Evolutionary conservation across 2,329 filamentous ascomycete species (phyloP), one percentile per base, ranked within the genome.

Genomic region (Fusarium robinianum): DNA sequence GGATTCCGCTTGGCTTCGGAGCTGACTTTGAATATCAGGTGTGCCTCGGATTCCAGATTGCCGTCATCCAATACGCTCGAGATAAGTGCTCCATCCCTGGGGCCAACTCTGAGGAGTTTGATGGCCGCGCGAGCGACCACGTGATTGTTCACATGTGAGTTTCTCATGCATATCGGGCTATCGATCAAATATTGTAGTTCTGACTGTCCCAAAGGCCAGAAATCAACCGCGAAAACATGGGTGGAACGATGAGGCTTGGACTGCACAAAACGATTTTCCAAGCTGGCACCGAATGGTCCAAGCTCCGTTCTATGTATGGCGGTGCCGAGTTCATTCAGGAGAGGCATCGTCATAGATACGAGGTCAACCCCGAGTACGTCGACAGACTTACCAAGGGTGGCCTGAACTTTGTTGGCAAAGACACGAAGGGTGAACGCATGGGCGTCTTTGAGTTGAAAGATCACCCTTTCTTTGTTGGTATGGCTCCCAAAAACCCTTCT

Each of bases 71-170:
- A 68, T 88, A 82, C 58, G 89, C 90, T 3, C 83, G 90, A 31
- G 83, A 89, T 55, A 73, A 91, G 1, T 87, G 83, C 67, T 80
- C 79, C 19, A 75, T 90, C 53, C 58, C 71, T 16, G 63, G 72
- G 11, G 80, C 79, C 22, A 75, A 71, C 4, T 79, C 74, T 11
- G 79, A 81, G 52, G 80, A 84, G 62, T 73, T 83, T 32, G 56
- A 73, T 42, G 65, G 75, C 17, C 62, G 72, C 5, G 79, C 83
- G 10, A 72, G 81, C 32, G 75, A 90, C 61, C 82, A 80, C 17
- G 80, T 88, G 21, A 83, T 97, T 56, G 80, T 97, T 58, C 91
- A 87, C 72, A 97, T 97, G 92, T n/a, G n/a, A n/a, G n/a, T n/a
- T n/a, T n/a, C n/a, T n/a, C n/a, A n/a, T n/a, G n/a, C n/a, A n/a